These are phyloP conservation scores for Ceratobasidium sp. DNA, from an alignment of 1,284 basidiomycete genomes.

Conservation along the genomic window DNA sequence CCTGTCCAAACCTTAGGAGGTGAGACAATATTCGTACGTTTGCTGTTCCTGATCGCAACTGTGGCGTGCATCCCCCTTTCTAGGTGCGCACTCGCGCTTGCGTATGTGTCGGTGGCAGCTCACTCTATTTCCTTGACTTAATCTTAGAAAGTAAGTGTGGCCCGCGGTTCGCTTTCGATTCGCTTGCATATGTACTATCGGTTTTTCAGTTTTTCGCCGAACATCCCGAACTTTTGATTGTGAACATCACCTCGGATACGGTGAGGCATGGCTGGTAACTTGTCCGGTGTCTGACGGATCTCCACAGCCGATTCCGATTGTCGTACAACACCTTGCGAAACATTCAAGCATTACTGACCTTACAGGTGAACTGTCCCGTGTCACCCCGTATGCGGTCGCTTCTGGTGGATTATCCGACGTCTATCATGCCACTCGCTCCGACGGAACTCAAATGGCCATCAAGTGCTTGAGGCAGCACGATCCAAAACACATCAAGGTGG, in stretches of 20 bases:
- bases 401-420: background rate
- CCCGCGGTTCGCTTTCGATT: too few species aligned
- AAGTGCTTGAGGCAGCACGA: constrained; percentile 3
- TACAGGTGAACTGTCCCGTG: background rate
- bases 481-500: background rate
- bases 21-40: too few species aligned
- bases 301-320: background rate
- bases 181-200: too few species aligned
- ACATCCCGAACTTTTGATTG: background rate
- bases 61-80: too few species aligned
- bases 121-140: too few species aligned
- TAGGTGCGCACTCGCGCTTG: too few species aligned
- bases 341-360: background rate
- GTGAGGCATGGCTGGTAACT: too few species aligned
- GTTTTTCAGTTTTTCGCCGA: background rate
- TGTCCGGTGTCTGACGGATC: background rate
- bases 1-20: too few species aligned
- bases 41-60: too few species aligned
- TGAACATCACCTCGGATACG: background rate
- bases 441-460: background rate
- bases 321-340: background rate
- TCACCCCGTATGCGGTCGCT: background rate
- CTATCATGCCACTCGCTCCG: background rate
- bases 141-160: too few species aligned
- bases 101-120: too few species aligned